Conservation (phyloP, 495 filamentous ascomycete species). For the Neurospora intermedia region DNA sequence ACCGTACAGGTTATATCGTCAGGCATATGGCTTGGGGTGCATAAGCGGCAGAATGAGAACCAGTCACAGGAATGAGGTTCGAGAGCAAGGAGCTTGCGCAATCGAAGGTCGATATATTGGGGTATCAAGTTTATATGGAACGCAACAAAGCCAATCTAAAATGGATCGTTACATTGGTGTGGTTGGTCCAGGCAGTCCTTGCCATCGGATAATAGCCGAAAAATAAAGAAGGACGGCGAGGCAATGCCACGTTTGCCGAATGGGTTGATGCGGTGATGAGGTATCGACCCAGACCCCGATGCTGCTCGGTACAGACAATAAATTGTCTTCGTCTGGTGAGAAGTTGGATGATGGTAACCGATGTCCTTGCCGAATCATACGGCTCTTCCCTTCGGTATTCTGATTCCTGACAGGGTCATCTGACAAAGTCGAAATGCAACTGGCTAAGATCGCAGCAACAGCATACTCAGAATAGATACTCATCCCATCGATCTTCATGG, state of each 20-base stretch:
- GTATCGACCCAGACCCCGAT: not conserved
- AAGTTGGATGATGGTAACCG: not conserved
- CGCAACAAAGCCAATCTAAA: not conserved
- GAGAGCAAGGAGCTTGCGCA: not conserved
- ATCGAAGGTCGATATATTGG: not conserved
- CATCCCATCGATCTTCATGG: constrained; percentile 27
- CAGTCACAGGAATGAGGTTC: not conserved
- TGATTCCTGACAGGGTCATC: not conserved
- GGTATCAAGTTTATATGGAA: not conserved
- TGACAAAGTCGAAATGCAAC: not conserved
- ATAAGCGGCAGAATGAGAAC: constrained; percentile 5
- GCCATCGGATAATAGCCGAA: not conserved
- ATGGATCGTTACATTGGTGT: not conserved
- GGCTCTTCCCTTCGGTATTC: not conserved
- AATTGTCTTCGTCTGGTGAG: not conserved
- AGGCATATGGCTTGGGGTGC: constrained; percentile 7
- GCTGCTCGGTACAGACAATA: not conserved
- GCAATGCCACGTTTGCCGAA: not conserved
- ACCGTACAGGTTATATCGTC: constrained; percentile 6
- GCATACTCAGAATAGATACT: constrained; percentile 20
- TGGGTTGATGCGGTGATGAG: not conserved
- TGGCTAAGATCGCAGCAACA: not conserved
- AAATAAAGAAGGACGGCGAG: not conserved
- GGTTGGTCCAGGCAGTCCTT: not conserved
- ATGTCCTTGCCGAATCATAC: not conserved